Evolutionary conservation across 2,329 filamentous ascomycete species (phyloP).

Genomic region (Sarocladium brachiariae): DNA sequence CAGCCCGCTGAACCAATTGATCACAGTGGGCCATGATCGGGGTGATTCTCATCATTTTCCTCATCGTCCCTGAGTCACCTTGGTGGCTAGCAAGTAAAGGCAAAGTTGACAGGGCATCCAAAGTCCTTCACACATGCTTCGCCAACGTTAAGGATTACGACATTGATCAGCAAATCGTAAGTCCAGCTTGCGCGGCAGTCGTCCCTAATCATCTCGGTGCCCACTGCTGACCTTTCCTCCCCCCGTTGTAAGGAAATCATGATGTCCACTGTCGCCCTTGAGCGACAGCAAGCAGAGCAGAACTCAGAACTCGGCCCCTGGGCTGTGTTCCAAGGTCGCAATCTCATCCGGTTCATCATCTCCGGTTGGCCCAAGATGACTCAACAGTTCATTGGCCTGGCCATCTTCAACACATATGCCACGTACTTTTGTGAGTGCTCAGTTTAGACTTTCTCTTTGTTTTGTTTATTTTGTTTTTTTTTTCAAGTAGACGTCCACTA

Average conservation of each 20-base stretch:
- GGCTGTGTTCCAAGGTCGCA: slow-evolving; percentile 30
- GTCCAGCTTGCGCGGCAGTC: too few species aligned
- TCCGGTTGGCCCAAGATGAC: slow-evolving; percentile 33
- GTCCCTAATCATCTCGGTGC: too few species aligned
- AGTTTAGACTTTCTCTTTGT: too few species aligned
- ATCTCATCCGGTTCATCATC: slow-evolving; percentile 28
- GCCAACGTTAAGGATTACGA: slow-evolving; percentile 24
- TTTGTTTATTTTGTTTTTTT: too few species aligned
- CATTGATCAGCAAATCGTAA: slow-evolving; percentile 25
- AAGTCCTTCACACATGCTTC: slow-evolving; percentile 21
- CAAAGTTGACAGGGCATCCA: slow-evolving; percentile 23
- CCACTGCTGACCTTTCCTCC: neutral
- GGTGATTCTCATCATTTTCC: slow-evolving; percentile 27
- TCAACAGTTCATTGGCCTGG: slow-evolving; percentile 31
- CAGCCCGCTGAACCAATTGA: neutral
- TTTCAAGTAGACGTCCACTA: too few species aligned
- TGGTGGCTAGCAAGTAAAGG: slow-evolving; percentile 29
- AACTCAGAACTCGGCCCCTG: slow-evolving; percentile 22
- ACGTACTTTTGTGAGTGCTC: slow-evolving; percentile 29
- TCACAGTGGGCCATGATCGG: slow-evolving; percentile 35
- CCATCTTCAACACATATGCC: slow-evolving; percentile 31
- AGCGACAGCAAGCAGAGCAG: slow-evolving; percentile 22
- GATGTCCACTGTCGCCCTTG: slow-evolving; percentile 25
- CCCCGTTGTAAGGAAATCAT: slow-evolving; percentile 18
- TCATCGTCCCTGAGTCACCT: slow-evolving; percentile 29